phyloP scores from a whole-genome alignment of 2,329 filamentous ascomycete species.

The Ceratocystis diversiconidia region DNA sequence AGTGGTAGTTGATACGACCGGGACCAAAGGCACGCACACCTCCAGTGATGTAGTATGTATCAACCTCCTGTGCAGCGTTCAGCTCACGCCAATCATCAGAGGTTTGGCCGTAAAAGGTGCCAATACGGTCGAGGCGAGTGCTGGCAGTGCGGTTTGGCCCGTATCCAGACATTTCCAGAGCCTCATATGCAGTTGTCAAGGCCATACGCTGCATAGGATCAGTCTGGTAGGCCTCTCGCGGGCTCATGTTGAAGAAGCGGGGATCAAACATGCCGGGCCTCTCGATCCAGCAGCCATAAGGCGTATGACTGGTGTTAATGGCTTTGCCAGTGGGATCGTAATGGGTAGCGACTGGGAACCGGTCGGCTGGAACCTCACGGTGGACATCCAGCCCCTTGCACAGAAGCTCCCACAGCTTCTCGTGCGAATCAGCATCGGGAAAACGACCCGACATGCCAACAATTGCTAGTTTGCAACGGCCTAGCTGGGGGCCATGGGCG shows the following conservation, averaged over 20 bases:
- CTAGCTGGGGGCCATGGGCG: constrained; percentile 32
- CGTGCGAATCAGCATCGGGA: constrained; percentile 29
- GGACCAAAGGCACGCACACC: constrained; percentile 36
- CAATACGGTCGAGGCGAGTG: constrained; percentile 44
- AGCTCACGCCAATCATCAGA: constrained; percentile 70
- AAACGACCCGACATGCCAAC: constrained; percentile 46
- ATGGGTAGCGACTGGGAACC: constrained; percentile 54
- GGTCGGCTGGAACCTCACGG: constrained; percentile 45
- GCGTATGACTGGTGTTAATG: constrained; percentile 54
- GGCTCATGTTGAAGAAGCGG: constrained; percentile 72
- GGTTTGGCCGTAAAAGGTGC: constrained; percentile 62
- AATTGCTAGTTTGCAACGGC: constrained; percentile 62
- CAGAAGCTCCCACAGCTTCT: constrained; percentile 50
- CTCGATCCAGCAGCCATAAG: constrained; percentile 56
- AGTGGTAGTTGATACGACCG: constrained; percentile 62
- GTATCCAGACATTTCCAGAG: constrained; percentile 61
- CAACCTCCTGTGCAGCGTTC: constrained; percentile 54
- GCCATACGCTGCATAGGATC: constrained; percentile 65
- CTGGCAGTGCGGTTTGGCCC: constrained; percentile 53
- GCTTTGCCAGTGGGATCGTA: constrained; percentile 52
- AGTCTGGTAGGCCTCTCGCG: constrained; percentile 58
- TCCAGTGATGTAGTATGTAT: constrained; percentile 41
- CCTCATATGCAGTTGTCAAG: constrained; percentile 63
- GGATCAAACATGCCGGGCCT: constrained; percentile 62
- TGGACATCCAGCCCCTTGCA: constrained; percentile 54